Evolutionary conservation across 805 yeast genomes (phyloP), one percentile per base, ranked within the genome.

Genomic region (Schwanniomyces pseudopolymorphus): DNA sequence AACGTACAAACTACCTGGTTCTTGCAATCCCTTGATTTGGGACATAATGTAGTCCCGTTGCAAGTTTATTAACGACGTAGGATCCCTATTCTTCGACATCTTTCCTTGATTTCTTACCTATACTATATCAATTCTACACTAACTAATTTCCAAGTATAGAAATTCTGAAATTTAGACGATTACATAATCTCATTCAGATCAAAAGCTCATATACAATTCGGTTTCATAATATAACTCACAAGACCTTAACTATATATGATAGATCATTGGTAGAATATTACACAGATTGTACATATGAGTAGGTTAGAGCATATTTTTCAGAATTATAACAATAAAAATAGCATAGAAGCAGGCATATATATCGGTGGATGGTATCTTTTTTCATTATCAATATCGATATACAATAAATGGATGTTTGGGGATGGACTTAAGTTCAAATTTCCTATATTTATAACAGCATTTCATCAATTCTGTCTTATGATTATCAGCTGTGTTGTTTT

Each of bases 341-440:
- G 28, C n/a, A 9, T 51, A 11, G 60, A 64, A 46, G 62, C 72
- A 5, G 40, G 50, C 4, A 33, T 61, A 13, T 73, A 68, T 53
- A 72, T 72, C 31, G 46, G 61, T 6, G 87, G 87, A 4, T 87
- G 94, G 95, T 87, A 85, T 55, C 47, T 75, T 14, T 84, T 85
- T 48, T 84, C 91, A 5, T 70, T 87, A 46, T 67, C 87, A 14
- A 80, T 87, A 16, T 84, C 91, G 7, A 65, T 88, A 25, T 94
- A 92, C 70, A 94, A 94, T 73, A 91, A 91, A 69, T 90, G 97
- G 97, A 92, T 92, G 97, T 94, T 92, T 70, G 91, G 92, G 33
- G 75, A 78, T 8, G 86, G 89, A 16, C 71, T 91, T 46, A 81
- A 87, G 59, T 85, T 94, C 57, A 79, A 81, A 26, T 94, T 83